phyloP scores from a whole-genome alignment of 2,329 filamentous ascomycete genomes.

The Talaromyces sp. region DNA sequence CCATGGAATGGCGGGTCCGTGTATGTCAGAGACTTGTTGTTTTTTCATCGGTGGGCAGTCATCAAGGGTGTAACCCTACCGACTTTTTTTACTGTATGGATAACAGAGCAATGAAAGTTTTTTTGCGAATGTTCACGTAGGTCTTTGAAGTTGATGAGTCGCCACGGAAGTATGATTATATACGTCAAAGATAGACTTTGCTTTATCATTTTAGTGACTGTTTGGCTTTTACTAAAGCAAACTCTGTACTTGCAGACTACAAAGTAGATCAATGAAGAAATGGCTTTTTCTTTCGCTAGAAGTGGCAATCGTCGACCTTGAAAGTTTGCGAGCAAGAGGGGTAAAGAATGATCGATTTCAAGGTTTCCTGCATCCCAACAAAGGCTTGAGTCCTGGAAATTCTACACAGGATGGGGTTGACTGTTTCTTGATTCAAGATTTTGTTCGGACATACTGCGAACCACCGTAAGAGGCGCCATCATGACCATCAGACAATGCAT shows the following conservation, averaged over 20 bases:
- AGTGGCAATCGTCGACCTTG: background rate
- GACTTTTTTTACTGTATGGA: too few relatives aligned
- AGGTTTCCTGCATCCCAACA: background rate
- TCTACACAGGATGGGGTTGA: background rate
- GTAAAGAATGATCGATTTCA: background rate
- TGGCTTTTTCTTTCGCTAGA: too few relatives aligned
- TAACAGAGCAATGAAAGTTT: too few relatives aligned
- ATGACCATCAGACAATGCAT: background rate
- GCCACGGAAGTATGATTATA: background rate
- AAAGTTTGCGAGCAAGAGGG: background rate
- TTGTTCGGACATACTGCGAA: background rate
- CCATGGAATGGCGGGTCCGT: background rate
- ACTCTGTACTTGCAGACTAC: background rate
- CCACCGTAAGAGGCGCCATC: background rate
- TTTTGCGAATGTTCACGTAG: too few relatives aligned
- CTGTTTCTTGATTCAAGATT: background rate
- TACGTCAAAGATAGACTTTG: background rate
- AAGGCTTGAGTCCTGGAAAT: background rate
- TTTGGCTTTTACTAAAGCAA: background rate
- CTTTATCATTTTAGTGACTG: background rate
- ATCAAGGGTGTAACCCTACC: too few relatives aligned
- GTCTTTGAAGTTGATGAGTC: too few relatives aligned
- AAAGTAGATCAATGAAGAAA: background rate
- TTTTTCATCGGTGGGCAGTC: too few relatives aligned
- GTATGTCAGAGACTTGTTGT: background rate